These are phyloP conservation scores for Agapanthus africanus DNA, from an alignment of 106 monocot genomes.

Conservation along the genomic window DNA sequence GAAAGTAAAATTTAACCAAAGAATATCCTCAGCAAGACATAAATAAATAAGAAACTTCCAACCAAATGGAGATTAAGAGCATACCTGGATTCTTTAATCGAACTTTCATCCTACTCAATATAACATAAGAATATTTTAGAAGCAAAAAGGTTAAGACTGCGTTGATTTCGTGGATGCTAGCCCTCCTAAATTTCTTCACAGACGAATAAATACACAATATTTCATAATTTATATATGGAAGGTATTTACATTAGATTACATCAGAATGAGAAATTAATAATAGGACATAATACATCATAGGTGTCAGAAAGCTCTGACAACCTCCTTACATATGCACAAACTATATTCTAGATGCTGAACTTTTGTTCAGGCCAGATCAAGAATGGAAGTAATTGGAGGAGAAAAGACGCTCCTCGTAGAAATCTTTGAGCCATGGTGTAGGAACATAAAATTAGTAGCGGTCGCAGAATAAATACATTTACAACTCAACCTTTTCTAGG, in stretches of 20 bases:
- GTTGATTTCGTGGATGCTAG: background rate
- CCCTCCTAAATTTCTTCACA: background rate
- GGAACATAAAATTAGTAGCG: background rate
- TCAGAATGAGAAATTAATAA: background rate
- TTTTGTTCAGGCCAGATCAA: conserved; percentile 4
- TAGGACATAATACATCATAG: background rate
- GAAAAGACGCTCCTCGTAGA: background rate
- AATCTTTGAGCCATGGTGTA: background rate
- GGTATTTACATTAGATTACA: conserved; percentile 4
- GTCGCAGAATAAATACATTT: background rate
- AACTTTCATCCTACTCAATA: background rate
- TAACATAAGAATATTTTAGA: background rate
- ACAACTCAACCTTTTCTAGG: conserved; percentile 52
- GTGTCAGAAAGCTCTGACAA: conserved; percentile 5
- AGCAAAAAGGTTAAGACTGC: background rate
- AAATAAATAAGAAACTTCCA: background rate
- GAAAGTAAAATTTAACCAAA: background rate
- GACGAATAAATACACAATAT: background rate
- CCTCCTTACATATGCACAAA: conserved; percentile 7
- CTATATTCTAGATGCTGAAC: conserved; percentile 2
- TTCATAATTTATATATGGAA: background rate
- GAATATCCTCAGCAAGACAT: background rate
- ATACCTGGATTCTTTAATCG: background rate
- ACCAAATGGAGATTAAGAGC: background rate
- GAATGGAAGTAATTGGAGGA: background rate